These are phyloP conservation scores for Lactarius evosmus DNA, from an alignment of 768 basidiomycete genomes.

Conservation along the genomic window DNA sequence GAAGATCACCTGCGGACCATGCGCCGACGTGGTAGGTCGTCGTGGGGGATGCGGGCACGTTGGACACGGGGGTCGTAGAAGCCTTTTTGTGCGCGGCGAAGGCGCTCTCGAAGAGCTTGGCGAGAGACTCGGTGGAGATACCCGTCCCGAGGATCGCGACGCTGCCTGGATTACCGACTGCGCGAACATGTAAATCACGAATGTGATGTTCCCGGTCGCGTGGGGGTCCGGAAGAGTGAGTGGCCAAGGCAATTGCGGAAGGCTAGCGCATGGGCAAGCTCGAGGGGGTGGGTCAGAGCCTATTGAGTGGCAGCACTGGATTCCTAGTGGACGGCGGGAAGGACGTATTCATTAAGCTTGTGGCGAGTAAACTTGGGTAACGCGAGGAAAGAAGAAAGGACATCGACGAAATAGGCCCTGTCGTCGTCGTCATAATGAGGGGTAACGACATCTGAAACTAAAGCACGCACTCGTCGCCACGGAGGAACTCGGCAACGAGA, in stretches of 20 bases:
- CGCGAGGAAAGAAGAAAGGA: slow-evolving; percentile 80
- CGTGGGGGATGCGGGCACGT: slow-evolving; percentile 35
- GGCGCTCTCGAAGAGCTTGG: too few relatives aligned
- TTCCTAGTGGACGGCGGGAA: slow-evolving; percentile 71
- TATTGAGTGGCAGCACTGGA: slow-evolving; percentile 54
- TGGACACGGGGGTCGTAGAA: slow-evolving; percentile 42
- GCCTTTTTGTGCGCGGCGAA: too few relatives aligned
- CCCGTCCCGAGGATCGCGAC: too few relatives aligned
- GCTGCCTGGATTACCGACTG: slow-evolving; percentile 76
- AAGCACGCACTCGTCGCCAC: slow-evolving; percentile 89
- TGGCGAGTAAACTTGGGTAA: slow-evolving; percentile 78
- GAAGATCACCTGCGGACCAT: slow-evolving; percentile 70
- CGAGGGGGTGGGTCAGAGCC: slow-evolving; percentile 70
- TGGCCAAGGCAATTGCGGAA: slow-evolving; percentile 94
- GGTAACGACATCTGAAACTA: neutral
- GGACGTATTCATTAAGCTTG: slow-evolving; percentile 73
- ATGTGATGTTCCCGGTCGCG: too few relatives aligned
- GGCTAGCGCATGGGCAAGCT: slow-evolving; percentile 83
- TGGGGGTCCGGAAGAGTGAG: slow-evolving; percentile 77
- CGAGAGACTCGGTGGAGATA: too few relatives aligned
- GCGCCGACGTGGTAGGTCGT: slow-evolving; percentile 59
- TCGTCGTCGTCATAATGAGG: neutral
- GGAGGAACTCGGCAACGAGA: too few relatives aligned
- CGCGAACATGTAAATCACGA: slow-evolving; percentile 65
- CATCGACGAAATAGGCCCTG: slow-evolving; percentile 86